Percentiles rank a stretch among this genome's conserved stretches.
phyloP scores from a whole-genome alignment of 371 early-diverging fungal genomes.

The Cokeromyces recurvatus region DNA sequence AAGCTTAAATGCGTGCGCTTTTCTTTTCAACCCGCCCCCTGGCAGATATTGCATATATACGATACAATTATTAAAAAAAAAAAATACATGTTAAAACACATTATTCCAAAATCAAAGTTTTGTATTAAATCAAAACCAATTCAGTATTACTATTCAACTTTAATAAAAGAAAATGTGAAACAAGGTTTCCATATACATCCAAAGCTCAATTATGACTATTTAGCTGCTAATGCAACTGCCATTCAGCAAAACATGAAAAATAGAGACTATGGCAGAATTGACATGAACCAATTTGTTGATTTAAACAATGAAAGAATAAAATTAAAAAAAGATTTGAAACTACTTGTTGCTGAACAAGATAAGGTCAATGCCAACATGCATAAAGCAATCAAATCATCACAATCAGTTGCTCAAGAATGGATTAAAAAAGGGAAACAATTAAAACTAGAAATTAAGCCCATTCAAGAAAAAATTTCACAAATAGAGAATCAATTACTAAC shows the following conservation, averaged over 20 bases:
- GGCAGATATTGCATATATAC: too few relatives aligned
- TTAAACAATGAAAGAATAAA: slow-evolving; percentile 45
- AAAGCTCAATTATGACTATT: slow-evolving; percentile 54
- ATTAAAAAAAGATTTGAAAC: slow-evolving; percentile 30
- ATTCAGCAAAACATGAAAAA: slow-evolving; percentile 46
- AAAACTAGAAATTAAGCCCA: slow-evolving; percentile 37
- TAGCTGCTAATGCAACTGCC: slow-evolving; percentile 39
- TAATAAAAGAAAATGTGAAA: too few relatives aligned
- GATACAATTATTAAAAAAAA: too few relatives aligned
- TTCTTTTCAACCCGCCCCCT: too few relatives aligned
- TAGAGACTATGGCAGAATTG: slow-evolving; percentile 44
- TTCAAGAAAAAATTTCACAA: slow-evolving; percentile 34
- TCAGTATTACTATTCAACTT: too few relatives aligned
- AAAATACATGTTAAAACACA: too few relatives aligned
- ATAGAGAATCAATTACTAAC: slow-evolving; percentile 46
- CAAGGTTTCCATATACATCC: slow-evolving; percentile 31
- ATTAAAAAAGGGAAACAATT: slow-evolving; percentile 42
- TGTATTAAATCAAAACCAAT: too few relatives aligned
- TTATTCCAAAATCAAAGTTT: too few relatives aligned
- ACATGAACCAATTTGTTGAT: slow-evolving; percentile 35
- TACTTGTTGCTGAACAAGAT: slow-evolving; percentile 45
- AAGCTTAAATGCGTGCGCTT: too few relatives aligned
- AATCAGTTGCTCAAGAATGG: too few relatives aligned
- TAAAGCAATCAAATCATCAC: too few relatives aligned
- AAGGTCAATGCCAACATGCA: too few relatives aligned